These are phyloP conservation scores for Termitomyces bulborhizus DNA, from an alignment of 768 basidiomycete genomes.

Conservation along the genomic window DNA sequence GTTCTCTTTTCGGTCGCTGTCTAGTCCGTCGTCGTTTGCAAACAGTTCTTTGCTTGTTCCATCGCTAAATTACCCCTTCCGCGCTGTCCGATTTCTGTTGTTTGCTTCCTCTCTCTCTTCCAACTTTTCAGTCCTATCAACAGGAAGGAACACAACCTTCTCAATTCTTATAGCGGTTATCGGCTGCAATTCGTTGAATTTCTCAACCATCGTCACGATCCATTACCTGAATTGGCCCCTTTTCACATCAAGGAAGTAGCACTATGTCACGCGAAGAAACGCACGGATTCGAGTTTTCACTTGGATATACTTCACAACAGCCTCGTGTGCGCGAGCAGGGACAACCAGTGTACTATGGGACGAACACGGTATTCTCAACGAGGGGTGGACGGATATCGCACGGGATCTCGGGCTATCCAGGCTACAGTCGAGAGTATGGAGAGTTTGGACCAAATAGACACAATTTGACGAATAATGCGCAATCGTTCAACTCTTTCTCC, in stretches of 20 bases:
- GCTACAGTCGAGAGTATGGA: slow-evolving; percentile 22
- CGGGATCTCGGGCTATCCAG: slow-evolving; percentile 12
- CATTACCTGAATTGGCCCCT: slow-evolving; percentile 14
- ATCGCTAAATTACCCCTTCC: slow-evolving; percentile 16
- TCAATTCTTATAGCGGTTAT: slow-evolving; percentile 2
- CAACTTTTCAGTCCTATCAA: slow-evolving; percentile 13
- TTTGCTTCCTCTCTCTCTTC: slow-evolving; percentile 13
- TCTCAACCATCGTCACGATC: slow-evolving; percentile 16
- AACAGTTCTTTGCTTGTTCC: slow-evolving; percentile 27
- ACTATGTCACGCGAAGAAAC: slow-evolving; percentile 39
- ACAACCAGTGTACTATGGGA: slow-evolving; percentile 13
- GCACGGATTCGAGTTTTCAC: slow-evolving; percentile 33
- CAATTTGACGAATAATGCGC: slow-evolving; percentile 25
- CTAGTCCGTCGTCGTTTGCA: slow-evolving; percentile 33
- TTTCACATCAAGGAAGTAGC: slow-evolving; percentile 2
- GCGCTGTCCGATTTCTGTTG: slow-evolving; percentile 15
- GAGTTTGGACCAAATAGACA: slow-evolving; percentile 38
- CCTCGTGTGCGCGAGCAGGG: slow-evolving; percentile 17
- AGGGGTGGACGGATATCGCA: slow-evolving; percentile 27
- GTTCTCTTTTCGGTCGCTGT: slow-evolving; percentile 30
- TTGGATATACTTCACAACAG: slow-evolving; percentile 23
- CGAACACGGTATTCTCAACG: slow-evolving; percentile 14
- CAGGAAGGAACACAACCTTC: slow-evolving; percentile 14
- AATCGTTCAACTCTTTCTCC: slow-evolving; percentile 26
- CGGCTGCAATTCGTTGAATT: slow-evolving; percentile 3